Percentiles rank a stretch among this genome's conserved stretches.
These are phyloP conservation scores for Akanthomyces uredinophilus DNA, from an alignment of 2,329 filamentous ascomycete genomes.

Conservation along the genomic window DNA sequence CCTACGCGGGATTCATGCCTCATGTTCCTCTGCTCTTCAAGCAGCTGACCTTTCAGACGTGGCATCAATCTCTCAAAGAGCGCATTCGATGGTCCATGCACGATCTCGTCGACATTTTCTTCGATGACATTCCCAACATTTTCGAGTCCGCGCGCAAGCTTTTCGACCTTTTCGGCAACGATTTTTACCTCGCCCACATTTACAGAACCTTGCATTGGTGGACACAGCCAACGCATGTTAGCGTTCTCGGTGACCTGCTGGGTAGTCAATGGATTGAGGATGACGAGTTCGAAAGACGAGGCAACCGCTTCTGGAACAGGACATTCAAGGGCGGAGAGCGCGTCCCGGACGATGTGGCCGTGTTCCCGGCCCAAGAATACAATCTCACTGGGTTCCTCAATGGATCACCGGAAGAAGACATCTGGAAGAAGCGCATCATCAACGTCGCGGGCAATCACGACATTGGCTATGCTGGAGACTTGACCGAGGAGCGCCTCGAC, in stretches of 20 bases:
- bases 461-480: conserved; percentile 90
- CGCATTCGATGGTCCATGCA: conserved; percentile 51
- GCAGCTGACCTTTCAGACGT: conserved; percentile 43
- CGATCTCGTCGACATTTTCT: conserved; percentile 55
- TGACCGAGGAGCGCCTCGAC: conserved; percentile 67
- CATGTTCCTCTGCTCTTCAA: conserved; percentile 44
- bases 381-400: conserved; percentile 46
- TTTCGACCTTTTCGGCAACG: conserved; percentile 87
- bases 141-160: conserved; percentile 68
- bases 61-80: conserved; percentile 43
- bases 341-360: conserved; percentile 53
- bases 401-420: conserved; percentile 36
- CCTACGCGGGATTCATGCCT: conserved; percentile 48
- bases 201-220: conserved; percentile 82
- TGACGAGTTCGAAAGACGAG: conserved; percentile 72
- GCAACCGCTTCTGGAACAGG: conserved; percentile 70
- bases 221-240: conserved; percentile 77
- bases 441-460: conserved; percentile 95
- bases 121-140: conserved; percentile 64
- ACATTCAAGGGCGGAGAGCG: conserved; percentile 67
- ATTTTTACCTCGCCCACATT: conserved; percentile 90
- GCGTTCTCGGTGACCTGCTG: conserved; percentile 83
- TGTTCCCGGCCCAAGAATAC: conserved; percentile 44
- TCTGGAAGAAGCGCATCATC: conserved; percentile 74
- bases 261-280: conserved; percentile 94